phyloP scores from a whole-genome alignment of 2,329 filamentous ascomycete genomes.

The Colletotrichum eleusines region DNA sequence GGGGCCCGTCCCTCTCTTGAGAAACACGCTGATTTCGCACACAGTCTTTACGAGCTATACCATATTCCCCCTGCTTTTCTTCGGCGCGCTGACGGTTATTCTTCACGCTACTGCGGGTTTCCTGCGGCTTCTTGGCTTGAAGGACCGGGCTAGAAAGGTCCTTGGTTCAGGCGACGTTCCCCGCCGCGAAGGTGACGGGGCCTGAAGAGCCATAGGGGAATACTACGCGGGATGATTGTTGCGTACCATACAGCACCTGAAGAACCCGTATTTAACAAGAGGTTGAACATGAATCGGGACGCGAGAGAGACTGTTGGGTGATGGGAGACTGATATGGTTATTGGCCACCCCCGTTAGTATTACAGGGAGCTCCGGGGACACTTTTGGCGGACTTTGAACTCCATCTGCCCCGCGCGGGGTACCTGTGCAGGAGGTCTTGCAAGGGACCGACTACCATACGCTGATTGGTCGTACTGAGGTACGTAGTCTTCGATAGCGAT shows the following conservation, averaged over 20 bases:
- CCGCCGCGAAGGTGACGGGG: conserved; percentile 29
- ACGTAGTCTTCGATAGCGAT: conserved; percentile 33
- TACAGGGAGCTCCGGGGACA: background rate
- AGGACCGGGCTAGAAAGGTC: conserved; percentile 12
- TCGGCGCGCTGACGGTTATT: conserved; percentile 52
- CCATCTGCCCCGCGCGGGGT: conserved; percentile 41
- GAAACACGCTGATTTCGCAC: conserved; percentile 37
- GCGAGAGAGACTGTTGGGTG: background rate
- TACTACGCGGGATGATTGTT: background rate
- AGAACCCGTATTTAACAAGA: background rate
- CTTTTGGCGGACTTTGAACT: background rate
- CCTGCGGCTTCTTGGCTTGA: conserved; percentile 27
- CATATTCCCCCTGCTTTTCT: conserved; percentile 52
- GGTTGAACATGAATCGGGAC: background rate
- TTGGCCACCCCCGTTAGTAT: no score
- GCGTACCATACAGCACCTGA: background rate
- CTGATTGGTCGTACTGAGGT: conserved; percentile 34
- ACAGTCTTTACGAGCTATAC: conserved; percentile 53
- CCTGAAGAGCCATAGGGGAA: background rate
- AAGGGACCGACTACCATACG: background rate
- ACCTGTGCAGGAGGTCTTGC: background rate
- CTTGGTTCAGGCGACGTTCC: conserved; percentile 31
- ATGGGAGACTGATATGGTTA: background rate
- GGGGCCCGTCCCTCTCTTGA: no score
- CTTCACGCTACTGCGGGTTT: conserved; percentile 45